Base-by-base conservation (phyloP, 2,329 filamentous ascomycete genomes). In the Colletotrichum tamarilloi region DNA sequence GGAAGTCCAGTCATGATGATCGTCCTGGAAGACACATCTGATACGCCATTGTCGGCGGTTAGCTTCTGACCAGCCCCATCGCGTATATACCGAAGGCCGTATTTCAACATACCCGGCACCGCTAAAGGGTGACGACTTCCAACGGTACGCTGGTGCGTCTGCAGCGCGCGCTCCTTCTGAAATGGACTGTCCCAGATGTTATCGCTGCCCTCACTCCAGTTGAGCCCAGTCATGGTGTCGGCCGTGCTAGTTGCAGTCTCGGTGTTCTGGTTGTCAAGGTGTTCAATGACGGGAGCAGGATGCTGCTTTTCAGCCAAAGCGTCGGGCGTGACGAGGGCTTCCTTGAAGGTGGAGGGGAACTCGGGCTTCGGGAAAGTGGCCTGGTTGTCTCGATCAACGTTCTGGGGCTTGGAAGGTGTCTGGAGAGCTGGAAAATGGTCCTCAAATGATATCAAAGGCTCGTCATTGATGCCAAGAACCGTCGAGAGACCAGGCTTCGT, bases 1-100 rank as follows among this genome's bases (percentile, higher is more conserved):
- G 74, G 73, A 26, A 75, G 35, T 9, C 67, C 63, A 46, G 68
- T 59, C 46, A 75, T 72, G 22, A 75, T 73, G 53, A 75, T 62
- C 3, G 49, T 58, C 3, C 73, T 68, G 24, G 65, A 75, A 4
- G 58, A 32, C 24, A 66, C 56, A n/a, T 71, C 71, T 73, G 56
- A 35, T 16, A 62, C 30, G 14, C 26, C 60, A 24, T 57, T 12
- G 9, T 57, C 28, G 53, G n/a, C 28, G 7, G 22, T 73, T 62
- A 71, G 67, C 62, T 42, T 38, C 24, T 68, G 64, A 9, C 14
- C 46, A 24, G 8, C 56, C 19, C 35, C 42, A 12, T 62, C 22
- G 16, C 72, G 64, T 11, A 69, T 19, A 49, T 65, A 74, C 9
- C 73, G 64, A 35, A 73, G 52, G 19, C 73, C 73, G 62, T 73